Base-by-base conservation (phyloP, 805 yeast genomes). In the Saccharomycopsis sp. region DNA sequence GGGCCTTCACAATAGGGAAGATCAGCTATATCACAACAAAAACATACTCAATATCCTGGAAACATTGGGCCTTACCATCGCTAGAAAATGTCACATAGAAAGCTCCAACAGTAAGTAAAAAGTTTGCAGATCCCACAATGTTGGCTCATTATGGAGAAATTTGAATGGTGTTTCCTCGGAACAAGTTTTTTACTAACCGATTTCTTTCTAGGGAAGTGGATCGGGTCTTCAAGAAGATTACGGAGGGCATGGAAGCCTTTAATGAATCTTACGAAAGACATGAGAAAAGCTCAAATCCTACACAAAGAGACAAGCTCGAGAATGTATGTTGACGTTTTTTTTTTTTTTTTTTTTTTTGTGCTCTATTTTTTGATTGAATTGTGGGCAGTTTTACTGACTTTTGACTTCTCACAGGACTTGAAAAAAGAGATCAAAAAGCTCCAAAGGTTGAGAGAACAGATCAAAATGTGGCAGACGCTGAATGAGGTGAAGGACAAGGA, bases 401-500 rank as follows among this genome's bases (percentile, higher is more conserved):
- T 16, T 22, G 5, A 30, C 15, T 5, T 34, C n/a, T n/a, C 29
- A 5, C 29, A 39, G 47, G 49, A 46, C 17, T 67, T 89, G 58
- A 88, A 92, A 63, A 80, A 92, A 54, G 97, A 92, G 60, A 88
- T 92, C 61, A 89, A 92, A 62, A 89, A 87, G 60, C 70, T 89
- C 45, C 98, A 89, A 58, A 76, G 95, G 57, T 76, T 81, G 52
- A 73, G 97, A 57, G 97, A 89, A 60, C 96, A 86, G 63, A 84
- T 89, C 54, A 89, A 89, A 63, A 81, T 83, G 42, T 89, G 97
- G 97, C 66, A 87, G 59, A 77, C 89, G 26, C 87, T 87, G 51
- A 82, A 80, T 51, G 94, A 88, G 48, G 86, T 88, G 37, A 87
- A 94, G 58, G 94, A 89, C 54, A 92, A 85, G 57, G 49, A 46